phyloP scores from a whole-genome alignment of 2,329 filamentous ascomycete species.

The Aspergillus chevalieri region DNA sequence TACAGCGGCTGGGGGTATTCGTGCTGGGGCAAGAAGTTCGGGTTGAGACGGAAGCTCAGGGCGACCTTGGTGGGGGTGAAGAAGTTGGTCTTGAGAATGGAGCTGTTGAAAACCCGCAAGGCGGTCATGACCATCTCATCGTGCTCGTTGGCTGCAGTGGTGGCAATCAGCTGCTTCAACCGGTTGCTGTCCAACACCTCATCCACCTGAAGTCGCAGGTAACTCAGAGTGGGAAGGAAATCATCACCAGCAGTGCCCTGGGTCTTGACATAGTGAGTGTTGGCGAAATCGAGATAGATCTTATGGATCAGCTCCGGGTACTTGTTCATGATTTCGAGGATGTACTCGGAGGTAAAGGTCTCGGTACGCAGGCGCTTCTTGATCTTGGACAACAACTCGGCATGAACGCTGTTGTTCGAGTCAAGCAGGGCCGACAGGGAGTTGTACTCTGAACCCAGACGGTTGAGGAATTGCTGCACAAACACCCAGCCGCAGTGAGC shows the following conservation, averaged over 20 bases:
- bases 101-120: constrained; percentile 91
- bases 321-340: constrained; percentile 89
- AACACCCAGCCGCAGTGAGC: constrained; percentile 97
- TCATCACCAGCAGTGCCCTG: constrained; percentile 56
- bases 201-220: constrained; percentile 59
- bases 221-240: constrained; percentile 64
- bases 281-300: constrained; percentile 87
- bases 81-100: constrained; percentile 92
- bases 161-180: constrained; percentile 70
- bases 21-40: constrained; percentile 72
- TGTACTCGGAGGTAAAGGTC: constrained; percentile 97
- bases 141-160: constrained; percentile 83
- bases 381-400: constrained; percentile 82
- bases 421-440: constrained; percentile 79
- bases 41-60: constrained; percentile 86
- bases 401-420: constrained; percentile 72
- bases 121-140: constrained; percentile 97
- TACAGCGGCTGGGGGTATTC: constrained; percentile 93
- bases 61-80: constrained; percentile 98
- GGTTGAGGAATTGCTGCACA: constrained; percentile 95
- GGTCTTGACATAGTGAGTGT: constrained; percentile 69
- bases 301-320: constrained; percentile 83
- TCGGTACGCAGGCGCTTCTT: constrained; percentile 93
- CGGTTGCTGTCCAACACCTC: constrained; percentile 69
- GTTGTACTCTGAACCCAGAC: constrained; percentile 83